Percentiles rank a stretch among this genome's conserved stretches.
phyloP scores from a whole-genome alignment of 2,329 filamentous ascomycete species.

The Paraphoma sp. region DNA sequence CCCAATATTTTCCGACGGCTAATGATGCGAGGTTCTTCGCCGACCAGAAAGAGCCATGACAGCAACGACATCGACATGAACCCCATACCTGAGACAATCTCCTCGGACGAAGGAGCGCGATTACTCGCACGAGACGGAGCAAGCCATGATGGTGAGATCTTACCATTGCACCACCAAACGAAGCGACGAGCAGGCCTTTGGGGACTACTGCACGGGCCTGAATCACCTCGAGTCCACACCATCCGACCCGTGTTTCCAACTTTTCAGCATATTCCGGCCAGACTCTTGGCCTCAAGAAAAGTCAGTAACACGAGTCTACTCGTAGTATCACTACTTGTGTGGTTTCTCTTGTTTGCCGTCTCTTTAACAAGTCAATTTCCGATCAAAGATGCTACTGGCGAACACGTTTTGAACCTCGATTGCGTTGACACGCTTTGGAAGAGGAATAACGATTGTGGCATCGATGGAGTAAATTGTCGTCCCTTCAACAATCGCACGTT shows the following conservation, averaged over 20 bases:
- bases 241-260: conserved; percentile 64
- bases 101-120: conserved; percentile 37
- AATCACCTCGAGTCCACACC: conserved; percentile 50
- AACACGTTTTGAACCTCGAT: conserved; percentile 69
- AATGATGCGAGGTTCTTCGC: neutral
- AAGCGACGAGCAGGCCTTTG: conserved; percentile 10
- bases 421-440: conserved; percentile 76
- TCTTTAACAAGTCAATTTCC: conserved; percentile 68
- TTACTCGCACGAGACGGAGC: conserved; percentile 33
- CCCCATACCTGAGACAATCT: neutral
- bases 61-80: conserved; percentile 4
- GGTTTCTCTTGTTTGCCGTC: conserved; percentile 71
- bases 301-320: conserved; percentile 61
- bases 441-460: conserved; percentile 72
- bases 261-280: conserved; percentile 70
- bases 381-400: conserved; percentile 65
- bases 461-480: conserved; percentile 76
- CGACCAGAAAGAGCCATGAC: neutral
- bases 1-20: too few relatives aligned
- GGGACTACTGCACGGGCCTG: conserved; percentile 52
- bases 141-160: conserved; percentile 29
- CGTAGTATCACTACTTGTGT: conserved; percentile 64
- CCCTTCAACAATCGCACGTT: conserved; percentile 75
- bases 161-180: conserved; percentile 1
- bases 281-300: conserved; percentile 58